Evolutionary conservation across 2,329 filamentous ascomycete species (phyloP), one percentile per base, ranked within the genome.

Genomic region (Paramyrothecium sp.): DNA sequence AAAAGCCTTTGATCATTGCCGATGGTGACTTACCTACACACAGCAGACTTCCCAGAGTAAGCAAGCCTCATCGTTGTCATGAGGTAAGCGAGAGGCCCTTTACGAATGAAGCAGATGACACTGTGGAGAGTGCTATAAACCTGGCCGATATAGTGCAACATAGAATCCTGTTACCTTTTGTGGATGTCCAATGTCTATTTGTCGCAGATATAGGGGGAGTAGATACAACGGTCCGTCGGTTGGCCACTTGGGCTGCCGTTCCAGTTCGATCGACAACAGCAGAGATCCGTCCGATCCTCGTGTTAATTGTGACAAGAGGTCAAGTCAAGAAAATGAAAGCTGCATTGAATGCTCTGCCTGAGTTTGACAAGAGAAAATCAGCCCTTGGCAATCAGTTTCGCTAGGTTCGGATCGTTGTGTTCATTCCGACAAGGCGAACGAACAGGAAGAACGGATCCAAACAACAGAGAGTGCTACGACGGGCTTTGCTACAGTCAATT

Each of bases 1-100:
- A 41, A 19, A 33, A 41, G 23, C 44, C 41, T 10, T 38, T 54
- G 21, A 19, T 57, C 44, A 47, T 57, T 33, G 20, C 48, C 38
- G 55, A 57, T 34, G 55, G 55, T 19, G 55, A 54, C 38, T 19
- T 57, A 49, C 55, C 55, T 16, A 23, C 51, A 16, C 55, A 57
- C 23, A 49, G 46, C 19, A 38, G 51, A 46, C 44, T 57, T 20
- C 51, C 55, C 10, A 46, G 44, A 34, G 17, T 44, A 44, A 20
- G 30, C 26, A 53, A 30, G 49, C 17, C 34, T 19, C 51, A 57
- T 30, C 10, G 17, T 26, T 57, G 55, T 22, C 55, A 57, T 33
- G 51, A 57, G 23, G 51, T 33, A 13, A 44, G n/a, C n/a, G n/a
- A 19, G 7, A 26, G 33, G 13, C 23, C 30, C 33, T 30, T 55